Percentiles rank a stretch among this genome's conserved stretches.
These are phyloP conservation scores for Eucalyptus leucophloia DNA, from an alignment of 345 rosid species.

Conservation along the genomic window DNA sequence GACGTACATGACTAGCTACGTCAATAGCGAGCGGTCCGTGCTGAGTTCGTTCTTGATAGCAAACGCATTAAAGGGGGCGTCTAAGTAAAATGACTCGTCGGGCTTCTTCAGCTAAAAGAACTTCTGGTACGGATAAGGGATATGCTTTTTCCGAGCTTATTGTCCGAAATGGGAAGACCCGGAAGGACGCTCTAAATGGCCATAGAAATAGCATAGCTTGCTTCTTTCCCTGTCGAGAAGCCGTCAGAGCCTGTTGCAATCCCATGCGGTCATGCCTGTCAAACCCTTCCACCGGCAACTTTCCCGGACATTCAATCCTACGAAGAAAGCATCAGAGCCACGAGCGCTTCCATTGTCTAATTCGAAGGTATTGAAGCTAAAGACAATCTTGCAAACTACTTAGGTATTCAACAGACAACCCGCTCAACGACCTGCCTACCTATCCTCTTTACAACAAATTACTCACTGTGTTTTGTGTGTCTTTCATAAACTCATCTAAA, in stretches of 20 bases:
- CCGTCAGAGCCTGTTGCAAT: background rate
- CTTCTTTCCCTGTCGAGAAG: background rate
- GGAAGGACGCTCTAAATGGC: background rate
- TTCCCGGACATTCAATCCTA: background rate
- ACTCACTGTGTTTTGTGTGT: background rate
- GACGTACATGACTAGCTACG: background rate
- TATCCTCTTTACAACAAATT: background rate
- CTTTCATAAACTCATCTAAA: background rate
- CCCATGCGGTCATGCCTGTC: background rate
- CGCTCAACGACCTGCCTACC: background rate
- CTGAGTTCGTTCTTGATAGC: background rate
- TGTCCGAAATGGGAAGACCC: background rate
- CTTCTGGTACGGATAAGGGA: background rate
- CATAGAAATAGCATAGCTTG: background rate
- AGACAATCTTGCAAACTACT: background rate
- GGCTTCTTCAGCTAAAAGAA: background rate
- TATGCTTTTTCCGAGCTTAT: background rate
- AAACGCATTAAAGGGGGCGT: background rate
- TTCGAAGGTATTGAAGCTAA: background rate
- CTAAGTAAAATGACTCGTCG: background rate
- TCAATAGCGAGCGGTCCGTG: background rate
- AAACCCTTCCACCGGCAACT: background rate
- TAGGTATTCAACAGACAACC: background rate
- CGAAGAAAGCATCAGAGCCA: background rate
- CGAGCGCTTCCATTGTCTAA: background rate